Conservation (phyloP, 2,329 filamentous ascomycete species). For the Penicillium sp. region DNA sequence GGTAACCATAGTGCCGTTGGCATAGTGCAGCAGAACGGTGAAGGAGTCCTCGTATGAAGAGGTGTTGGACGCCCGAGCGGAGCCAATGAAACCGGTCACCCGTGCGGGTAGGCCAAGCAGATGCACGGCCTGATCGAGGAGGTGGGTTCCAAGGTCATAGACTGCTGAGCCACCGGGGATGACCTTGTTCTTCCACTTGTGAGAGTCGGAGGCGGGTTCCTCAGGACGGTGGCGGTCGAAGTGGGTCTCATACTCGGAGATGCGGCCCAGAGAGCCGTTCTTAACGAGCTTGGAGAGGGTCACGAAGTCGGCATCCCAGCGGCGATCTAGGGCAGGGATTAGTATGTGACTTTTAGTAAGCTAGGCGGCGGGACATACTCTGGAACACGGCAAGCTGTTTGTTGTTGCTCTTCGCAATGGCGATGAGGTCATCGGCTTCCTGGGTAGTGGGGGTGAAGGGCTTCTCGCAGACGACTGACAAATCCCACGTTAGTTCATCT, state of each 20-base stretch:
- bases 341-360: neutral
- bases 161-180: constrained; percentile 59
- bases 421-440: constrained; percentile 57
- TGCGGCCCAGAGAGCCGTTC: constrained; percentile 55
- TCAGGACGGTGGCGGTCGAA: constrained; percentile 65
- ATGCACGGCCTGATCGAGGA: constrained; percentile 65
- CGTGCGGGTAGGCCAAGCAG: constrained; percentile 60
- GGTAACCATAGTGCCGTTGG: constrained; percentile 54
- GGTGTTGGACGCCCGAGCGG: constrained; percentile 53
- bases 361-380: constrained; percentile 34
- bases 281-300: constrained; percentile 57
- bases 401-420: constrained; percentile 45
- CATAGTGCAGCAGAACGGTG: constrained; percentile 60
- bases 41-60: constrained; percentile 43
- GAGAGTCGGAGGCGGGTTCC: constrained; percentile 36
- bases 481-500: neutral
- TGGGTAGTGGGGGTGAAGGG: constrained; percentile 65
- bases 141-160: constrained; percentile 67
- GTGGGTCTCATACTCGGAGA: constrained; percentile 70
- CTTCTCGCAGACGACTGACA: constrained; percentile 64
- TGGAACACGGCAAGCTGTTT: constrained; percentile 61
- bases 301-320: constrained; percentile 70
- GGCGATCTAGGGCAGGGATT: constrained; percentile 43
- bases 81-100: constrained; percentile 60
- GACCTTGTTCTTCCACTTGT: constrained; percentile 59